Percentiles rank a stretch among this genome's conserved stretches.
Conservation (phyloP, 495 filamentous ascomycete genomes). For the Hypoxylon lienhwacheense region DNA sequence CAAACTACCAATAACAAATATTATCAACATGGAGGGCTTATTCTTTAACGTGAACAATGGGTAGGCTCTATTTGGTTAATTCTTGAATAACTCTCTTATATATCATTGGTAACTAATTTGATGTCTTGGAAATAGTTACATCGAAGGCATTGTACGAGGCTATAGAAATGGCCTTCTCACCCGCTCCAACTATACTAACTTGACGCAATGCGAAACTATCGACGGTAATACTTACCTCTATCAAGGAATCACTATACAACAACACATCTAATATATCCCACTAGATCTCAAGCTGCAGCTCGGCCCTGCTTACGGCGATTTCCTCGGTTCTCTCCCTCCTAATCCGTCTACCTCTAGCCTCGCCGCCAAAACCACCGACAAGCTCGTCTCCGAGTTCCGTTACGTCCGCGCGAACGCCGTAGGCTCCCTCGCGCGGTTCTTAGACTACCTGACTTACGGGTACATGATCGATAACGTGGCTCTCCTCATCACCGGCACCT, state of each 20-base stretch:
- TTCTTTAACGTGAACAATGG: conserved; percentile 96
- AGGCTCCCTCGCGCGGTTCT: conserved; percentile 86
- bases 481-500: conserved; percentile 94
- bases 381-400: conserved; percentile 95
- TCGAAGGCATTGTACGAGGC: conserved; percentile 94
- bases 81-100: not conserved
- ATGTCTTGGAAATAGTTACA: conserved; percentile 66
- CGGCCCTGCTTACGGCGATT: conserved; percentile 94
- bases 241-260: not conserved
- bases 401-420: conserved; percentile 92
- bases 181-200: conserved; percentile 87
- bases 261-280: conserved; percentile 22
- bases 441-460: conserved; percentile 96
- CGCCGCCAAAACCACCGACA: conserved; percentile 93
- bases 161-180: conserved; percentile 95
- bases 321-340: conserved; percentile 89
- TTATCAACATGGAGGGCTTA: conserved; percentile 82
- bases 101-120: conserved; percentile 36
- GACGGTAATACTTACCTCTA: conserved; percentile 68
- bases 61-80: conserved; percentile 61
- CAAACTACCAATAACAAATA: conserved; percentile 34
- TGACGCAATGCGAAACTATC: conserved; percentile 98
- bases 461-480: conserved; percentile 99
- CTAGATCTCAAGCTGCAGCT: conserved; percentile 97
- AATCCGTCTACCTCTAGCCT: conserved; percentile 96